Evolutionary conservation across 768 basidiomycete genomes (phyloP).

Genomic region (Agaricus subrufescens): DNA sequence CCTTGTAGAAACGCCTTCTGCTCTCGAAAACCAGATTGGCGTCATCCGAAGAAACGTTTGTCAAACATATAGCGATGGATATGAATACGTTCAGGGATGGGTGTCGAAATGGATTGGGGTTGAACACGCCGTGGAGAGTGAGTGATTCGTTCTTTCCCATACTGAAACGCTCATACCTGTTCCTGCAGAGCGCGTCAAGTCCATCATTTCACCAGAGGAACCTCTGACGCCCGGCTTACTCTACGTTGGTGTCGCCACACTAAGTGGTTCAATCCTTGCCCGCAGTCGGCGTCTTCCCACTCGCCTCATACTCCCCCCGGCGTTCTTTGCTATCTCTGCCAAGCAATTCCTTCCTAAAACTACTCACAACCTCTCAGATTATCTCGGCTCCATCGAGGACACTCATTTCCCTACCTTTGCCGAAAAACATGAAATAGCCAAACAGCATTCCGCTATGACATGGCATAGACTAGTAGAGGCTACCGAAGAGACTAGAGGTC

Average conservation of each 20-base stretch:
- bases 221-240: constrained; percentile 84
- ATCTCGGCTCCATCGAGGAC: constrained; percentile 68
- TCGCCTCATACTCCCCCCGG: constrained; percentile 72
- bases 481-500: constrained; percentile 39
- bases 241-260: constrained; percentile 84
- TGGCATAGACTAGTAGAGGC: constrained; percentile 53
- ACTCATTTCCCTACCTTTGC: constrained; percentile 64
- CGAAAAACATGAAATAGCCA: constrained; percentile 59
- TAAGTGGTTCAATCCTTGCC: constrained; percentile 83
- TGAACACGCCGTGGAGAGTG: constrained; percentile 84
- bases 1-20: constrained; percentile 72
- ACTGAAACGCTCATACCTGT: background rate
- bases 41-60: constrained; percentile 56
- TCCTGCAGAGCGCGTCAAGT: constrained; percentile 69
- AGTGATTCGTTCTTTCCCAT: constrained; percentile 17
- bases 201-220: constrained; percentile 76
- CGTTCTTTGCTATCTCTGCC: constrained; percentile 63
- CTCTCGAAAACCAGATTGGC: constrained; percentile 75
- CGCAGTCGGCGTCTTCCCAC: constrained; percentile 69
- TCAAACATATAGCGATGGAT: constrained; percentile 51
- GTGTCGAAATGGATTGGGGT: constrained; percentile 82
- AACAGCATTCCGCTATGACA: constrained; percentile 55
- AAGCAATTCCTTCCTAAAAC: constrained; percentile 88
- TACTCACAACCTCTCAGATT: constrained; percentile 59
- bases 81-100: constrained; percentile 62